phyloP scores from a whole-genome alignment of 2,329 filamentous ascomycete species.

The Cercospora janseana region DNA sequence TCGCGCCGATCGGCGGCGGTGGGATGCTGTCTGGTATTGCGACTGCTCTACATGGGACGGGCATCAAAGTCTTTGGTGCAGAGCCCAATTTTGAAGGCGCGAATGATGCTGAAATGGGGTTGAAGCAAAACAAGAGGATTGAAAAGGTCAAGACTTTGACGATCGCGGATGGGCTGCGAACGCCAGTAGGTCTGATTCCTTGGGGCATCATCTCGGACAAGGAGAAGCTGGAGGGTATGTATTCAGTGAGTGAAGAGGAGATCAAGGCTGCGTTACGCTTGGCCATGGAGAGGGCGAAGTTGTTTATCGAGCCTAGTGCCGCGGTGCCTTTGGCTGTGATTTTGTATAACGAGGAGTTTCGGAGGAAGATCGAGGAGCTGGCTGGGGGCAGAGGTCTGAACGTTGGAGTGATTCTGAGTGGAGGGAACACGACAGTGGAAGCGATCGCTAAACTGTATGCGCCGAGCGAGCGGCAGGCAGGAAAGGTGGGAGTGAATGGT shows the following conservation, averaged over 20 bases:
- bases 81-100: slow-evolving; percentile 81
- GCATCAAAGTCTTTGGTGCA: slow-evolving; percentile 76
- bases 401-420: slow-evolving; percentile 59
- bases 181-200: slow-evolving; percentile 72
- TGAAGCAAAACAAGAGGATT: slow-evolving; percentile 64
- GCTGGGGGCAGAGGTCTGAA: slow-evolving; percentile 73
- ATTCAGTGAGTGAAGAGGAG: slow-evolving; percentile 74
- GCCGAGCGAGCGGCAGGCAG: slow-evolving; percentile 42
- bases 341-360: slow-evolving; percentile 82
- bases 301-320: slow-evolving; percentile 84
- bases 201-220: slow-evolving; percentile 75
- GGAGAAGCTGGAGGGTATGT: slow-evolving; percentile 67
- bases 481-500: slow-evolving; percentile 43
- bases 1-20: slow-evolving; percentile 83
- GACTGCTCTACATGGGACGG: slow-evolving; percentile 68
- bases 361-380: slow-evolving; percentile 66
- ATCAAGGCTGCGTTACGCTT: slow-evolving; percentile 74
- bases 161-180: slow-evolving; percentile 84
- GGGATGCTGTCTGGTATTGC: slow-evolving; percentile 84
- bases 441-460: slow-evolving; percentile 57
- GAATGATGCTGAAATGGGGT: slow-evolving; percentile 75
- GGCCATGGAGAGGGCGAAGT: slow-evolving; percentile 83
- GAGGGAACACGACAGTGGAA: slow-evolving; percentile 65
- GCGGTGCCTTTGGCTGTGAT: slow-evolving; percentile 81
- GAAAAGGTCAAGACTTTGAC: slow-evolving; percentile 70